Base-by-base conservation (phyloP, 2,329 filamentous ascomycete genomes). In the Orbilia quercus region DNA sequence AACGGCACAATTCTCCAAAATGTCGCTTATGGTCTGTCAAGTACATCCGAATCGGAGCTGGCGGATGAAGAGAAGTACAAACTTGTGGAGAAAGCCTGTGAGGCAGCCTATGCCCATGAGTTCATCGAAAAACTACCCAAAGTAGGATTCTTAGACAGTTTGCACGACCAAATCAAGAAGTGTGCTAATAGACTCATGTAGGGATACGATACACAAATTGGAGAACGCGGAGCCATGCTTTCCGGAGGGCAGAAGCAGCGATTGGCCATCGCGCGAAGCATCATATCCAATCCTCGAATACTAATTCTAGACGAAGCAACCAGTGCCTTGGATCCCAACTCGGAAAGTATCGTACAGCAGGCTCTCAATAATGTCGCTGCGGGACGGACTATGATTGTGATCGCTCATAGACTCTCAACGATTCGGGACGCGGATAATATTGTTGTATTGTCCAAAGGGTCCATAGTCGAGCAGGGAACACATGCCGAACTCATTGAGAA, bases 231-330 rank as follows among this genome's bases (percentile, higher is more conserved):
- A 4, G 89, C 90, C 53, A 91, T 91, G 79, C 82, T 96, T 1
- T 92, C 89, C 6, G 90, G 91, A 12, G 92, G 92, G 0, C 91
- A 96, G 79, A 86, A 90, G n/a, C 91, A 96, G 79, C 86, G 92
- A 2, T 85, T 96, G 22, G 88, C 90, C 1, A 91, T 92, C 73
- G 90, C 90, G 0, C 84, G 90, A 5, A 88, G 88, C 11, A 87
- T 92, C 18, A 84, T 92, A 60, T 86, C 88, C 50, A 82, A 87
- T 54, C 89, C 90, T 0, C 81, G 83, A 0, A 85, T 92, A 1
- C 81, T 92, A 1, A 85, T 92, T 5, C 82, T 95, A 5, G 90
- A 94, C 77, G 90, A 94, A 80, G 90, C 91, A 0, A 92, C 90
- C 0, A 90, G 87, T 67, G 88, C 89, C 16, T 84, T 86, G 53